A percentile compares a stretch with the other conserved stretches of the same genome.
Conservation (phyloP, 225 moss, liverwort and hornwort genomes). For the Bryum argenteum region DNA sequence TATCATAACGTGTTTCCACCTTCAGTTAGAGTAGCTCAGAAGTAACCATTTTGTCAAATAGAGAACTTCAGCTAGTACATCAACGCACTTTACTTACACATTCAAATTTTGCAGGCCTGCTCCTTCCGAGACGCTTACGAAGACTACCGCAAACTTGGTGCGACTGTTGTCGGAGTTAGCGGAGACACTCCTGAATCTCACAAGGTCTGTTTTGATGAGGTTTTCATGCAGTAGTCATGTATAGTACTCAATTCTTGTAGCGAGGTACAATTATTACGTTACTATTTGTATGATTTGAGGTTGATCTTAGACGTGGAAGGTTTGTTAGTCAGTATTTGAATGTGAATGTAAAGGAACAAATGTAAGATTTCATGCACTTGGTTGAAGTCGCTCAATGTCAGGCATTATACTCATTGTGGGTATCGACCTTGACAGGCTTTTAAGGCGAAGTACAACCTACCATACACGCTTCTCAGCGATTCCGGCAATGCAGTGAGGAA, state of each 20-base stretch:
- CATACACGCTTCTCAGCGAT: constrained; percentile 85
- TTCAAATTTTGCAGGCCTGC: constrained; percentile 70
- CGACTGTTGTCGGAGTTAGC: constrained; percentile 84
- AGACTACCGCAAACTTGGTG: constrained; percentile 87
- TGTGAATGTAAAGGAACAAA: no score
- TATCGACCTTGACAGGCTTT: constrained; percentile 64
- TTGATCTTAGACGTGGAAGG: no score
- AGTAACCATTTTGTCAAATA: background rate
- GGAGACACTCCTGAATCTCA: constrained; percentile 88
- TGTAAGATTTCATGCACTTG: no score
- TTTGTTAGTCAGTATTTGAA: no score
- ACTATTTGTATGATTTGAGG: background rate
- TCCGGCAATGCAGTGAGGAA: constrained; percentile 82
- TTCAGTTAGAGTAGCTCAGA: background rate
- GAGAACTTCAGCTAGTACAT: background rate
- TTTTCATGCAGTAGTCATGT: background rate
- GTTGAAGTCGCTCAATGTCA: no score
- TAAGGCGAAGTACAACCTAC: constrained; percentile 80
- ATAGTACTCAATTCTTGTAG: background rate
- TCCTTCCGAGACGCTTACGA: constrained; percentile 94
- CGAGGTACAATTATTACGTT: background rate
- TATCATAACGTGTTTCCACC: background rate
- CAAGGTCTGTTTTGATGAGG: constrained; percentile 46
- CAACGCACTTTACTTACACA: background rate
- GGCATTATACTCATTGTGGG: background rate